These are phyloP conservation scores for Neoboletus magnificus DNA, from an alignment of 768 basidiomycete genomes.

Conservation along the genomic window DNA sequence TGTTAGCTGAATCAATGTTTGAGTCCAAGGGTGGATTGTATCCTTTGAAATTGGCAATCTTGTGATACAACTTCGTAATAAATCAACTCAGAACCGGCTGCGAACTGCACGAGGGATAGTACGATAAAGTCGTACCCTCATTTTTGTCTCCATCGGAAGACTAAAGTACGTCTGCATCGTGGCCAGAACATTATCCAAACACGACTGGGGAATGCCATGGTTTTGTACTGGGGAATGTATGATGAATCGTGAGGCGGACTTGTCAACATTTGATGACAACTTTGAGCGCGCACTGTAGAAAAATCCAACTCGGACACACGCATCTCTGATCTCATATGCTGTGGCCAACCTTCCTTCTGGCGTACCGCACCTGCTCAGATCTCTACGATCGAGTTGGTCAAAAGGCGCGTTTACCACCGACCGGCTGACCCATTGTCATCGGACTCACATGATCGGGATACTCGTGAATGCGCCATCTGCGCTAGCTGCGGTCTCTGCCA, in stretches of 20 bases:
- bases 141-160: conserved; percentile 59
- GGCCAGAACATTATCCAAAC: conserved; percentile 44
- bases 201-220: conserved; percentile 62
- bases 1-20: conserved; percentile 65
- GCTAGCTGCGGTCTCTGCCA: conserved; percentile 16
- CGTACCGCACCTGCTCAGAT: conserved; percentile 18
- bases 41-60: conserved; percentile 72
- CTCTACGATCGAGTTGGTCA: conserved; percentile 8
- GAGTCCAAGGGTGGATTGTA: conserved; percentile 67
- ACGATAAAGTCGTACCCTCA: conserved; percentile 45
- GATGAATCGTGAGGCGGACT: background rate
- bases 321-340: conserved; percentile 60
- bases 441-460: conserved; percentile 28
- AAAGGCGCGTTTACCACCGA: background rate
- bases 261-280: background rate
- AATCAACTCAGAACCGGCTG: background rate
- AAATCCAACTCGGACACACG: conserved; percentile 81
- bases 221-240: conserved; percentile 57
- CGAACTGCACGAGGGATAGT: background rate
- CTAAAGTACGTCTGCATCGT: conserved; percentile 64
- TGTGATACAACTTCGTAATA: conserved; percentile 57
- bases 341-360: conserved; percentile 40
- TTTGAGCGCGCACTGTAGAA: conserved; percentile 62
- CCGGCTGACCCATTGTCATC: background rate
- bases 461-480: conserved; percentile 20